Conservation (phyloP, 2,329 filamentous ascomycete species). For the Trichophaea hybrida region DNA sequence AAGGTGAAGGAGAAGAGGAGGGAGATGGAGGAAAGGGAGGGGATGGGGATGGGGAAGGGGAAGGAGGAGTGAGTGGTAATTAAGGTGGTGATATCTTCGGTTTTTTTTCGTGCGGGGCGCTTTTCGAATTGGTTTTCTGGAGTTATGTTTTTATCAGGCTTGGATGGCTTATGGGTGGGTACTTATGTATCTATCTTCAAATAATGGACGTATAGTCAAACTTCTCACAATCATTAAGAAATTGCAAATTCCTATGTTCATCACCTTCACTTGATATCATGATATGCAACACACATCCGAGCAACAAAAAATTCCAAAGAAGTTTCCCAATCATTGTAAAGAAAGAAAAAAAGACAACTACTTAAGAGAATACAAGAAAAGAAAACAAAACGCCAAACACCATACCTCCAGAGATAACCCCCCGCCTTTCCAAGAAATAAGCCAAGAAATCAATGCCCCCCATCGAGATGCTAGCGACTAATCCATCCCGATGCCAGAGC, state of each 20-base stretch:
- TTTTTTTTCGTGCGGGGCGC: not conserved
- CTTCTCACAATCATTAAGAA: no score
- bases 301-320: not conserved
- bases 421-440: not conserved
- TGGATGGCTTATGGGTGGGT: no score
- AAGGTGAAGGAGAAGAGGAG: constrained; percentile 61
- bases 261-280: no score
- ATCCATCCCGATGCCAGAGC: not conserved
- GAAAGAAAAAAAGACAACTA: not conserved
- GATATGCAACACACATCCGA: no score
- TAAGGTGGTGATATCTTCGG: not conserved
- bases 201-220: no score
- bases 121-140: not conserved
- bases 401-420: not conserved
- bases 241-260: no score
- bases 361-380: not conserved
- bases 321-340: not conserved
- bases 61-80: not conserved
- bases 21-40: constrained; percentile 52
- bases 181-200: no score
- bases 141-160: not conserved
- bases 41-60: constrained; percentile 15
- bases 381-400: not conserved
- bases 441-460: not conserved
- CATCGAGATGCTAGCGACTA: not conserved